phyloP scores from a whole-genome alignment of 805 yeast genomes.

The Candida nemodendra region DNA sequence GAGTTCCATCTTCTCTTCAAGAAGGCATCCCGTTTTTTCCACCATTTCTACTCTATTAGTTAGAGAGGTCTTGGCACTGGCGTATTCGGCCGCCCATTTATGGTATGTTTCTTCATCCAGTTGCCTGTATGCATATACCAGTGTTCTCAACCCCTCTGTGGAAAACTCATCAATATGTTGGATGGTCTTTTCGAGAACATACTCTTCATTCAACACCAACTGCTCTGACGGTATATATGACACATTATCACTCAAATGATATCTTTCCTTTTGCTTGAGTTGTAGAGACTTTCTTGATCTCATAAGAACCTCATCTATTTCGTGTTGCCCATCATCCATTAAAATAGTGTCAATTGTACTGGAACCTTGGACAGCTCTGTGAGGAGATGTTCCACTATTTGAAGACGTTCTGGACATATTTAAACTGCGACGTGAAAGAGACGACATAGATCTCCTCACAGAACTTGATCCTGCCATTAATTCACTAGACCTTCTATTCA shows the following conservation, averaged over 20 bases:
- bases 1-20: conserved; percentile 69
- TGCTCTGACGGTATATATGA: conserved; percentile 52
- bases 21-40: conserved; percentile 66
- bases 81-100: conserved; percentile 65
- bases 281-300: conserved; percentile 60
- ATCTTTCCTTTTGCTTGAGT: conserved; percentile 55
- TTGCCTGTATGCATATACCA: conserved; percentile 80
- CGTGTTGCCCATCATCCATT: conserved; percentile 44
- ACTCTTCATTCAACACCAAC: conserved; percentile 68
- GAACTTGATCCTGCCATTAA: conserved; percentile 27
- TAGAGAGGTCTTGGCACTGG: conserved; percentile 74
- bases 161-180: conserved; percentile 93
- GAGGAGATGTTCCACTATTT: conserved; percentile 3
- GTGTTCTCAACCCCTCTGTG: conserved; percentile 89
- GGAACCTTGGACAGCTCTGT: conserved; percentile 1
- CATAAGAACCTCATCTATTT: conserved; percentile 50
- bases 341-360: conserved; percentile 22
- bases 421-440: conserved; percentile 23
- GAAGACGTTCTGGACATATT: conserved; percentile 33
- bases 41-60: conserved; percentile 63
- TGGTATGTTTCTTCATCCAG: conserved; percentile 56
- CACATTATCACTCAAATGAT: conserved; percentile 32
- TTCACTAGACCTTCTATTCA: conserved; percentile 47
- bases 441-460: conserved; percentile 29
- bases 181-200: conserved; percentile 75